A percentile compares a stretch with the other conserved stretches of the same genome.
phyloP scores from a whole-genome alignment of 306 rosid genomes.

The Quercus parvula region DNA sequence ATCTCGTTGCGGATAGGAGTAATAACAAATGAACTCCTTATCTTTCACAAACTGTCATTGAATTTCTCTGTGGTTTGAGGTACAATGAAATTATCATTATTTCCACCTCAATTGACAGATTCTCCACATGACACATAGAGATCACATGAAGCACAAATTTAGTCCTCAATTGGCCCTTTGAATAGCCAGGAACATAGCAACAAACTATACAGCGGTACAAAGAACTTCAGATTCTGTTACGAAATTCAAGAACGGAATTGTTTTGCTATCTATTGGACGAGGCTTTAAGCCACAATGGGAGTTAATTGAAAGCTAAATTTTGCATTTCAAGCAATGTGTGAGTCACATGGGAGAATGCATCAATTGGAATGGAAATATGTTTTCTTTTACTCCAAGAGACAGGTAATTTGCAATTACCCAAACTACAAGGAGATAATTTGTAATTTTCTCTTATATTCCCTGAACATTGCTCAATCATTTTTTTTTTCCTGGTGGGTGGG shows the following conservation, averaged over 20 bases:
- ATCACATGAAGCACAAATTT: background rate
- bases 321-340: background rate
- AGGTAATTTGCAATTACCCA: background rate
- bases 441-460: background rate
- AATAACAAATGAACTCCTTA: background rate
- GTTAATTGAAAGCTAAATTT: background rate
- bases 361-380: background rate
- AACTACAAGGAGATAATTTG: background rate
- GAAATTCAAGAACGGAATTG: background rate
- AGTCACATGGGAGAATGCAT: background rate
- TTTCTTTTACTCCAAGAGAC: background rate
- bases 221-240: too few relatives aligned
- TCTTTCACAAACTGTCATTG: background rate
- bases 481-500: too few relatives aligned
- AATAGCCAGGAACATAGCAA: too few relatives aligned
- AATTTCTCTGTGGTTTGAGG: background rate
- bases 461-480: too few relatives aligned
- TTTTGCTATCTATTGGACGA: background rate
- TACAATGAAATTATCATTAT: background rate
- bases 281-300: background rate
- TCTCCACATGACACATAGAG: background rate
- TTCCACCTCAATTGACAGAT: background rate
- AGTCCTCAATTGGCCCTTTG: too few relatives aligned
- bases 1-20: background rate
- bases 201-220: too few relatives aligned